phyloP scores from a whole-genome alignment of 768 basidiomycete species.

The Suillus discolor region DNA sequence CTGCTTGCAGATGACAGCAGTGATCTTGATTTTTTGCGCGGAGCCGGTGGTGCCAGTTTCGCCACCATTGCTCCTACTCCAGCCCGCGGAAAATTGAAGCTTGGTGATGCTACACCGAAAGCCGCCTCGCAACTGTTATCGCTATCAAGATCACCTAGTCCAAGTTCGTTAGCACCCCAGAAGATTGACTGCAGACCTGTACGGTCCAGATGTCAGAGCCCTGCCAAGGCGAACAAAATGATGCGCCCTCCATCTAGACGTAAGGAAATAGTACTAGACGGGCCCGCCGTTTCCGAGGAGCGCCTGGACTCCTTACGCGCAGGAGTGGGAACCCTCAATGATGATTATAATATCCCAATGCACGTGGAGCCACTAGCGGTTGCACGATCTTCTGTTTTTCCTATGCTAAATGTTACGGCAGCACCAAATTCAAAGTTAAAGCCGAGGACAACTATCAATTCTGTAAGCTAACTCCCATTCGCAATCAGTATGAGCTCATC shows the following conservation, averaged over 20 bases:
- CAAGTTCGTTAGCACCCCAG: conserved; percentile 20
- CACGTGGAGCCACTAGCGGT: conserved; percentile 5
- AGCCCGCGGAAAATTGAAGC: conserved; percentile 37
- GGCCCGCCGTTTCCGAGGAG: conserved; percentile 29
- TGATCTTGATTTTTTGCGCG: conserved; percentile 41
- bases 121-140: conserved; percentile 19
- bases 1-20: conserved; percentile 46
- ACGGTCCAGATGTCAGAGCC: conserved; percentile 18
- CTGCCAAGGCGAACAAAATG: conserved; percentile 17
- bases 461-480: conserved; percentile 22
- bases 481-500: conserved; percentile 19
- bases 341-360: conserved; percentile 10
- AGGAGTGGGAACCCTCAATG: conserved; percentile 20
- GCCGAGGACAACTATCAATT: conserved; percentile 27
- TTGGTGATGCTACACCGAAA: conserved; percentile 45
- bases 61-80: conserved; percentile 32
- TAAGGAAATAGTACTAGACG: conserved; percentile 6
- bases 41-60: conserved; percentile 41
- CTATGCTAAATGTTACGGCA: conserved; percentile 9
- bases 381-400: background rate
- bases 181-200: conserved; percentile 12
- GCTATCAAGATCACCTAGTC: conserved; percentile 14
- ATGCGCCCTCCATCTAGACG: conserved; percentile 3
- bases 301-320: conserved; percentile 23
- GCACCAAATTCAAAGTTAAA: conserved; percentile 22